Percentiles rank a stretch among this genome's conserved stretches.
Evolutionary conservation across 2,329 filamentous ascomycete genomes (phyloP).

Genomic region (Gyromitra esculenta): DNA sequence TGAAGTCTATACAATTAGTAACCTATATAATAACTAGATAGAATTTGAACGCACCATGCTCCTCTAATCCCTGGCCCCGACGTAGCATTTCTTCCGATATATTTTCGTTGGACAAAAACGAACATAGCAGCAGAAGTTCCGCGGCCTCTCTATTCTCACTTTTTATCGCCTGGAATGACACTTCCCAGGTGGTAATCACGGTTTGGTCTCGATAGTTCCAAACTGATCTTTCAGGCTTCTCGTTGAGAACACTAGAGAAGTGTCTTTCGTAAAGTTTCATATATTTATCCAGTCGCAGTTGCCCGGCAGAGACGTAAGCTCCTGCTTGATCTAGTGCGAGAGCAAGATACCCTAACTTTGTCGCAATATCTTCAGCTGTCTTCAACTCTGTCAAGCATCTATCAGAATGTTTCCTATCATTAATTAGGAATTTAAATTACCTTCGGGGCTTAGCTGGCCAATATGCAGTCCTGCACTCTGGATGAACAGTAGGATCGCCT

Average conservation of each 20-base stretch:
- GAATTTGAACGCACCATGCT: slow-evolving; percentile 15
- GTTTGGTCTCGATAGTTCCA: slow-evolving; percentile 22
- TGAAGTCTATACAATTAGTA: slow-evolving; percentile 23
- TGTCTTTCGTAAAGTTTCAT: slow-evolving; percentile 17
- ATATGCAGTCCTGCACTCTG: background rate
- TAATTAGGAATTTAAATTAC: background rate
- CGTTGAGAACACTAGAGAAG: slow-evolving; percentile 12
- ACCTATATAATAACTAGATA: background rate
- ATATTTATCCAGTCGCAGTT: slow-evolving; percentile 27
- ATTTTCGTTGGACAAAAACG: slow-evolving; percentile 52
- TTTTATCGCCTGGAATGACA: slow-evolving; percentile 43
- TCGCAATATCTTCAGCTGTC: slow-evolving; percentile 11
- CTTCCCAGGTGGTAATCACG: slow-evolving; percentile 42
- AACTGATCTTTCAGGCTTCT: slow-evolving; percentile 2
- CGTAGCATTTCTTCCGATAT: slow-evolving; percentile 50
- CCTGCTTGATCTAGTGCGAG: slow-evolving; percentile 48
- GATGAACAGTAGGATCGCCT: background rate
- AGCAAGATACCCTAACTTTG: slow-evolving; percentile 38
- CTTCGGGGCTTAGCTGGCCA: background rate
- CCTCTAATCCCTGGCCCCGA: slow-evolving; percentile 10
- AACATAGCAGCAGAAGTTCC: slow-evolving; percentile 46
- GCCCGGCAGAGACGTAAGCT: slow-evolving; percentile 32
- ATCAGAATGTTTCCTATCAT: background rate
- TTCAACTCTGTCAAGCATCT: background rate
- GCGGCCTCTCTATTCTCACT: slow-evolving; percentile 23